Percentiles rank a stretch among this genome's conserved stretches.
Conservation (phyloP, 2,329 filamentous ascomycete species). For the Paraconiothyrium sp. region DNA sequence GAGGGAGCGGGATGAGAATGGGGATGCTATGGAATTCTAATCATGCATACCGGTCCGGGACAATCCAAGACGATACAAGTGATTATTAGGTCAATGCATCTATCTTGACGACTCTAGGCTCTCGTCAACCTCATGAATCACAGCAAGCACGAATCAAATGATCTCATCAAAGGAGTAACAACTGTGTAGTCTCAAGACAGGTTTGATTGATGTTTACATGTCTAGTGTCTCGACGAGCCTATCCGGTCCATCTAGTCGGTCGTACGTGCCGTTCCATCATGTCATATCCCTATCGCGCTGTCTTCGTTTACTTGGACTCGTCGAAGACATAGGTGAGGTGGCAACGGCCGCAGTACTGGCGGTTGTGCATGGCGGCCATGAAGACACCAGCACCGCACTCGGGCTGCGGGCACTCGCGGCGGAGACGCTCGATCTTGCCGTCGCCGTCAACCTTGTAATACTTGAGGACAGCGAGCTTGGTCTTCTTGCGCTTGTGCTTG, state of each 20-base stretch:
- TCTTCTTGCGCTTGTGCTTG: constrained; percentile 99
- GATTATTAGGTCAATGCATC: neutral
- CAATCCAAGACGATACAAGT: neutral
- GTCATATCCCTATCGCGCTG: constrained; percentile 18
- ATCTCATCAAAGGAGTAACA: neutral
- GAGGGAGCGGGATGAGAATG: constrained; percentile 65
- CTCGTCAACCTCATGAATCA: neutral
- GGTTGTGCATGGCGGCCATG: constrained; percentile 99
- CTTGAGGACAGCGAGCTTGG: constrained; percentile 99
- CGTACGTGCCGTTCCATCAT: constrained; percentile 39
- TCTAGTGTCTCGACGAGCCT: constrained; percentile 35
- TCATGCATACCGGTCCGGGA: neutral
- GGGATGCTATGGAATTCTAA: constrained; percentile 66
- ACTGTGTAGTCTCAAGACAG: constrained; percentile 27
- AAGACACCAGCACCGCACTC: constrained; percentile 99
- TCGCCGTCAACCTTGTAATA: constrained; percentile 99
- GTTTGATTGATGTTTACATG: constrained; percentile 40
- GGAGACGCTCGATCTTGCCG: constrained; percentile 99
- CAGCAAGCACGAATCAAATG: neutral
- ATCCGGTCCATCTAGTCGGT: constrained; percentile 36
- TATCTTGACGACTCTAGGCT: neutral
- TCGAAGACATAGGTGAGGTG: constrained; percentile 78
- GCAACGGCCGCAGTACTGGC: constrained; percentile 90
- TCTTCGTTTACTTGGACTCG: constrained; percentile 64
- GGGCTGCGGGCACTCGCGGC: constrained; percentile 88